These are phyloP conservation scores for Magnolia changhungtana DNA, from an alignment of 164 flowering plant genomes.

Conservation along the genomic window DNA sequence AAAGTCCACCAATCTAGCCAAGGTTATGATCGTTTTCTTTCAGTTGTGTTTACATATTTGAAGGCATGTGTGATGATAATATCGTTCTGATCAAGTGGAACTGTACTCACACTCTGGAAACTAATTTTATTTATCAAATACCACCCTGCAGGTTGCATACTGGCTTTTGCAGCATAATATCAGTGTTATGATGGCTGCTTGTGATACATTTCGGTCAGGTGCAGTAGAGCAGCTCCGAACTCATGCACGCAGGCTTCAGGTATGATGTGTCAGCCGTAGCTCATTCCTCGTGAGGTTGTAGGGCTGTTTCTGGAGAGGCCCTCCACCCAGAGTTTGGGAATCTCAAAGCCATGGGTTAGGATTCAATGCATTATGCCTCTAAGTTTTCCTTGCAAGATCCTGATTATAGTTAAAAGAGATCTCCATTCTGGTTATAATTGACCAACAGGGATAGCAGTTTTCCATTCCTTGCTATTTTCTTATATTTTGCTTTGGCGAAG, in stretches of 20 bases:
- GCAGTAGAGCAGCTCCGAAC: slow-evolving; percentile 87
- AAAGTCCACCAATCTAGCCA: slow-evolving; percentile 95
- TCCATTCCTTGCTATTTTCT: neutral
- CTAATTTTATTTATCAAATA: neutral
- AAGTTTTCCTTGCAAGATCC: neutral
- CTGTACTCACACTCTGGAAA: neutral
- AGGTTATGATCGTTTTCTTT: slow-evolving; percentile 36
- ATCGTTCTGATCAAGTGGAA: slow-evolving; percentile 1
- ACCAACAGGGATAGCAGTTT: neutral
- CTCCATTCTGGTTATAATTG: neutral
- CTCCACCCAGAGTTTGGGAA: neutral
- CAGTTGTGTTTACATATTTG: neutral
- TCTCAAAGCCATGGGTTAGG: neutral
- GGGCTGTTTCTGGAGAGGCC: neutral
- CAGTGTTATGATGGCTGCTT: slow-evolving; percentile 99
- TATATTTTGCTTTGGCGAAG: neutral
- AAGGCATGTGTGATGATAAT: too few species aligned
- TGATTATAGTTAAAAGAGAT: neutral
- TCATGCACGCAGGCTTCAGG: slow-evolving; percentile 95
- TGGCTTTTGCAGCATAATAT: slow-evolving; percentile 94
- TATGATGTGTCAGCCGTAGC: slow-evolving; percentile 14
- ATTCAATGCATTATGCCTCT: neutral
- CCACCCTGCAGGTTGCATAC: slow-evolving; percentile 75
- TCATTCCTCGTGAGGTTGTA: neutral
- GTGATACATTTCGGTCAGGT: slow-evolving; percentile 98